Evolutionary conservation across 1,284 basidiomycete species (phyloP).

Genomic region (Irpex rosettiformis): DNA sequence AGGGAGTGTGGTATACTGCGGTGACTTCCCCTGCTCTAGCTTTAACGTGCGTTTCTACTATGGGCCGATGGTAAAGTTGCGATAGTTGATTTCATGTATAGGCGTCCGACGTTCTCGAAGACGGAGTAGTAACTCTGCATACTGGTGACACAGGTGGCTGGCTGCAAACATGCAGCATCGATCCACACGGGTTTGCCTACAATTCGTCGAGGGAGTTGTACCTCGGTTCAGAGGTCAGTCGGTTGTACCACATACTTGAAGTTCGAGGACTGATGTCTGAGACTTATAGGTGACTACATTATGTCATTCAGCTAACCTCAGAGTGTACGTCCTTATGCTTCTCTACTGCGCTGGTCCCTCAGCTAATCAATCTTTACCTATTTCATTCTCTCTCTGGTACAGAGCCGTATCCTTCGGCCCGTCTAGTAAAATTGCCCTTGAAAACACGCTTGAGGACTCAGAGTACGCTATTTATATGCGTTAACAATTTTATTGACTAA

Average conservation of each 20-base stretch:
- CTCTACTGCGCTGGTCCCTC: too few species aligned
- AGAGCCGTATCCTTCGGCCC: conserved; percentile 54
- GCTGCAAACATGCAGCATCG: conserved; percentile 20
- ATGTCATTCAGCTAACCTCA: conserved; percentile 17
- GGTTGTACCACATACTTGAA: not conserved
- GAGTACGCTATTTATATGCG: conserved; percentile 15
- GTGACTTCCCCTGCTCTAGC: not conserved
- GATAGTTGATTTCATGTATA: not conserved
- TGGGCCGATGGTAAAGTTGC: not conserved
- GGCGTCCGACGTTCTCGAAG: not conserved
- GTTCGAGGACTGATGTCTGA: not conserved
- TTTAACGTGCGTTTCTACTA: not conserved
- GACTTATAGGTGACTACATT: conserved; percentile 21
- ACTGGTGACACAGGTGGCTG: conserved; percentile 24
- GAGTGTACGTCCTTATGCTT: conserved; percentile 16
- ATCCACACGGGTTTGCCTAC: conserved; percentile 9
- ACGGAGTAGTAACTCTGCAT: not conserved
- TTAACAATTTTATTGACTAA: not conserved
- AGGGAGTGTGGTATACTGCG: not conserved
- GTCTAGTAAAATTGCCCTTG: conserved; percentile 43
- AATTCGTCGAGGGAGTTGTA: conserved; percentile 17
- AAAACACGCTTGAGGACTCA: conserved; percentile 40
- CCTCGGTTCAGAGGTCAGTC: conserved; percentile 21
- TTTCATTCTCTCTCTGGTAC: conserved; percentile 1
- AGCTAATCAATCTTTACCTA: too few species aligned